phyloP scores from a whole-genome alignment of 352 stramenopile species.

The Elongisporangium anandrum region DNA sequence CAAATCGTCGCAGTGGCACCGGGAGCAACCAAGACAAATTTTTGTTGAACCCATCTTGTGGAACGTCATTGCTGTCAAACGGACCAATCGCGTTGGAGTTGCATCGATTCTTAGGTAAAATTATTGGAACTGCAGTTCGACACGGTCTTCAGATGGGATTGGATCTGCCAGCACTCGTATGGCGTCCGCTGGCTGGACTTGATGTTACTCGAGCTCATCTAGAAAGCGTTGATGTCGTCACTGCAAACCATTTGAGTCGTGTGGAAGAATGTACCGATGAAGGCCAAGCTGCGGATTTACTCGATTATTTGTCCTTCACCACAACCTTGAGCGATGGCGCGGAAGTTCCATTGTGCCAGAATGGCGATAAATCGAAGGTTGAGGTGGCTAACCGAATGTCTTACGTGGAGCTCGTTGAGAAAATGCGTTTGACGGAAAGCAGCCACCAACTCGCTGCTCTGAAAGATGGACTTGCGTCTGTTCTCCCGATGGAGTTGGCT shows the following conservation, averaged over 20 bases:
- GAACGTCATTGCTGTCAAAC: constrained; percentile 76
- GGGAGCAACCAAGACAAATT: constrained; percentile 93
- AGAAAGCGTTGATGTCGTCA: constrained; percentile 74
- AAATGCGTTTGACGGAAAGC: constrained; percentile 74
- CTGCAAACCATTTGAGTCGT: constrained; percentile 57
- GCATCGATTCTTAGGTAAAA: constrained; percentile 94
- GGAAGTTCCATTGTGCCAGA: constrained; percentile 60
- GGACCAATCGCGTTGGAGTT: constrained; percentile 91
- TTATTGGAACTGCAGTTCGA: constrained; percentile 94
- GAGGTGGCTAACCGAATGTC: constrained; percentile 48
- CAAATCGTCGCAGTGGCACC: constrained; percentile 80
- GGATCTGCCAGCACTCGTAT: constrained; percentile 85
- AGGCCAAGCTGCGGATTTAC: constrained; percentile 34
- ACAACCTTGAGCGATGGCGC: constrained; percentile 78
- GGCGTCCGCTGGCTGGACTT: constrained; percentile 77
- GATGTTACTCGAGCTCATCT: constrained; percentile 73
- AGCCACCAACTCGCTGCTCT: constrained; percentile 72
- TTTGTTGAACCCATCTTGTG: constrained; percentile 80
- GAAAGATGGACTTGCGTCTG: constrained; percentile 87
- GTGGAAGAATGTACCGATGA: constrained; percentile 48
- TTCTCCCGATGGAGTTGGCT: constrained; percentile 96
- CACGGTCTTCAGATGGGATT: constrained; percentile 95
- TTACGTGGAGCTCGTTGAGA: constrained; percentile 70
- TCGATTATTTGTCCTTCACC: constrained; percentile 74
- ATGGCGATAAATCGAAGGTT: constrained; percentile 67